Conservation (phyloP, 306 rosid genomes). For the Lathyrus aphaca region DNA sequence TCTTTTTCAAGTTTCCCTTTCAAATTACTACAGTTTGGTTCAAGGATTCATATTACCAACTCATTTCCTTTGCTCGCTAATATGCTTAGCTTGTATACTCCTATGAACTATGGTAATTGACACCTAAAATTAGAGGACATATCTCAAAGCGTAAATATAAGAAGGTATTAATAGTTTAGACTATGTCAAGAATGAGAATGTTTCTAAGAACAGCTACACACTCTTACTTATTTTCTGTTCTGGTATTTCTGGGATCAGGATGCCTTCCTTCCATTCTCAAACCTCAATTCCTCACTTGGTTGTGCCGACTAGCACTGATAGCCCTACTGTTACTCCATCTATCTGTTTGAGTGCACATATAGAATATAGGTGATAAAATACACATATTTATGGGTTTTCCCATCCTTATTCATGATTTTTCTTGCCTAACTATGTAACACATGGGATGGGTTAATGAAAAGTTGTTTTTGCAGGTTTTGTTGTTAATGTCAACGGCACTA, state of each 20-base stretch:
- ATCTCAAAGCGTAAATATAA: slow-evolving; percentile 7
- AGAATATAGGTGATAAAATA: not conserved
- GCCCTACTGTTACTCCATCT: not conserved
- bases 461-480: slow-evolving; percentile 68
- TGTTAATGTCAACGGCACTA: slow-evolving; percentile 88
- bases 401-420: slow-evolving; percentile 11
- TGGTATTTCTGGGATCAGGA: slow-evolving; percentile 25
- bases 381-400: slow-evolving; percentile 11
- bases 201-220: slow-evolving; percentile 10
- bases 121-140: not conserved
- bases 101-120: slow-evolving; percentile 14
- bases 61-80: slow-evolving; percentile 14
- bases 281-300: slow-evolving; percentile 13
- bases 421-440: not conserved
- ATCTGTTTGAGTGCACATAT: not conserved
- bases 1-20: slow-evolving; percentile 3
- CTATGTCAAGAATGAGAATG: slow-evolving; percentile 9
- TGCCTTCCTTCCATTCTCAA: slow-evolving; percentile 10
- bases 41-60: not conserved
- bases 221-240: not conserved
- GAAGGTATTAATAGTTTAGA: slow-evolving; percentile 21
- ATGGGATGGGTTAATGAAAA: slow-evolving; percentile 24
- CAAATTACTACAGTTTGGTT: not conserved
- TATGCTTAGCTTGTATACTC: slow-evolving; percentile 2
- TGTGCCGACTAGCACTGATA: not conserved